These are phyloP conservation scores for Trametes coccinea DNA, from an alignment of 768 basidiomycete species.

Conservation along the genomic window DNA sequence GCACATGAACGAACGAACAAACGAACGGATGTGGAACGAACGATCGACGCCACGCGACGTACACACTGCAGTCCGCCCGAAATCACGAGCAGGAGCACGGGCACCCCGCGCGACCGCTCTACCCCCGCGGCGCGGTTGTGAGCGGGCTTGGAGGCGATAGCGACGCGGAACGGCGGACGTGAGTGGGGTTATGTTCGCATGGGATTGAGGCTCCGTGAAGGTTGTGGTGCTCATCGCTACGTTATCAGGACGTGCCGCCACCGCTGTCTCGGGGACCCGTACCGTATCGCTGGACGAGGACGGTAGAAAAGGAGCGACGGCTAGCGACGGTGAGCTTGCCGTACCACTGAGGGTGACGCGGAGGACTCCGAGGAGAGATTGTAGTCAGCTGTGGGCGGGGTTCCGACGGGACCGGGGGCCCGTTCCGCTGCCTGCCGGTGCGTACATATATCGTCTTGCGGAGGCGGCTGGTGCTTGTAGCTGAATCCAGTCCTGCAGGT, in stretches of 20 bases:
- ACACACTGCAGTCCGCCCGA: not conserved
- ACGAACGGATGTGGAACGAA: not conserved
- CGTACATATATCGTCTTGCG: not conserved
- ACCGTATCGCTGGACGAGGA: too few relatives aligned
- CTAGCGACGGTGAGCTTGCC: not conserved
- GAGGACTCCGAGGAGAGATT: too few relatives aligned
- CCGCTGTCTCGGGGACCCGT: too few relatives aligned
- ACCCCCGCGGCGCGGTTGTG: conserved; percentile 21
- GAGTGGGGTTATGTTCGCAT: not conserved
- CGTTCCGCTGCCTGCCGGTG: conserved; percentile 2
- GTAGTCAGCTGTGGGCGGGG: not conserved
- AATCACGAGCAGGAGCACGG: not conserved
- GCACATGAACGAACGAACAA: not conserved
- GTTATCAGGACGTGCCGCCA: conserved; percentile 4
- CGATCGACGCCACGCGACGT: not conserved
- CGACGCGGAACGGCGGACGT: not conserved
- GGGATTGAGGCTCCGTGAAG: conserved; percentile 18
- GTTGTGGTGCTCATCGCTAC: conserved; percentile 13
- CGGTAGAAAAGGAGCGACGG: too few relatives aligned
- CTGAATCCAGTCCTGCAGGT: not conserved
- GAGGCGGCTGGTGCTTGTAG: not conserved
- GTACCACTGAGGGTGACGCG: too few relatives aligned
- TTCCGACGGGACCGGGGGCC: conserved; percentile 18
- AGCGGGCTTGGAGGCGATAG: not conserved
- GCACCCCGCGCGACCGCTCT: conserved; percentile 12